Conservation (phyloP, 1,139 yeast species). For the Yamadazyma buinensis region DNA sequence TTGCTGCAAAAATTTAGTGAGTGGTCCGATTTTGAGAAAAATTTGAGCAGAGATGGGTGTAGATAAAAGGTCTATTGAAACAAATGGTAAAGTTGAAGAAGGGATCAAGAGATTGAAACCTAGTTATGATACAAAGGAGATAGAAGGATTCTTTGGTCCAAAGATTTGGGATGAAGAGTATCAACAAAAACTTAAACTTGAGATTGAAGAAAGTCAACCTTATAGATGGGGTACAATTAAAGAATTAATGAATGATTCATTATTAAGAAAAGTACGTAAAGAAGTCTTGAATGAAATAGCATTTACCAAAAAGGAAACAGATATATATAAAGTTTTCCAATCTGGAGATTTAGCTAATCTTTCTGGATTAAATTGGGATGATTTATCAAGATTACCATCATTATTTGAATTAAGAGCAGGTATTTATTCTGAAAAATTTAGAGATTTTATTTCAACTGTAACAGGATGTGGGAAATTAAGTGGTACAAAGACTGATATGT, state of each 20-base stretch:
- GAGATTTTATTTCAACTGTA: constrained; percentile 75
- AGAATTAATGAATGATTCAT: constrained; percentile 67
- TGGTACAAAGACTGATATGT: constrained; percentile 87
- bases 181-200: constrained; percentile 35
- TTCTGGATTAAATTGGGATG: constrained; percentile 78
- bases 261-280: constrained; percentile 72
- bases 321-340: constrained; percentile 90
- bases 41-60: constrained; percentile 2
- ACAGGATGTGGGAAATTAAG: constrained; percentile 89
- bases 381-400: constrained; percentile 68
- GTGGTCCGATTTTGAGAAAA: constrained; percentile 4
- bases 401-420: constrained; percentile 78
- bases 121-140: constrained; percentile 30
- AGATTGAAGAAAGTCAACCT: constrained; percentile 59
- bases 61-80: background rate
- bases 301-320: constrained; percentile 94
- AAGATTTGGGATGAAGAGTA: constrained; percentile 50
- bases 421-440: constrained; percentile 78
- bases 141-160: constrained; percentile 47
- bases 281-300: constrained; percentile 83
- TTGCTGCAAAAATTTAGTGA: background rate
- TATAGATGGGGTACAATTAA: constrained; percentile 86
- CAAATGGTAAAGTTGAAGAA: constrained; percentile 6
- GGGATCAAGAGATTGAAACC: constrained; percentile 23
- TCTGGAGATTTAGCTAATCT: constrained; percentile 94